Conservation (phyloP, 805 yeast species). For the Hanseniaspora osmophila region DNA sequence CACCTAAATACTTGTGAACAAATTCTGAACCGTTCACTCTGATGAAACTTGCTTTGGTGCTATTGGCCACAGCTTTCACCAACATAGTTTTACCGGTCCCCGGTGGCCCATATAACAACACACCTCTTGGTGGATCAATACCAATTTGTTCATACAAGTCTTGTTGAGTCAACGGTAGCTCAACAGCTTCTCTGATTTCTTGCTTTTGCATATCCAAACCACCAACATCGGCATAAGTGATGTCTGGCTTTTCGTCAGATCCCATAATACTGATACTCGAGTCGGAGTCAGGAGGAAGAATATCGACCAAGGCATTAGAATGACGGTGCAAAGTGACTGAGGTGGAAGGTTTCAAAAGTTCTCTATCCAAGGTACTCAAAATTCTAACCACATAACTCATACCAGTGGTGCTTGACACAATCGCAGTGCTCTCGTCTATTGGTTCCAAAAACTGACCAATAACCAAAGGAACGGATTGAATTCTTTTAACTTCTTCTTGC, state of each 20-base stretch:
- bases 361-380: constrained; percentile 86
- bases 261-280: constrained; percentile 90
- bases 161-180: constrained; percentile 87
- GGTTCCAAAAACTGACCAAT: constrained; percentile 97
- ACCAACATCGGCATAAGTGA: constrained; percentile 94
- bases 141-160: constrained; percentile 95
- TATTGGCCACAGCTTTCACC: constrained; percentile 96
- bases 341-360: constrained; percentile 82
- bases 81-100: constrained; percentile 99
- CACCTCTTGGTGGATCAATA: constrained; percentile 98
- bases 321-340: constrained; percentile 97
- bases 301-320: constrained; percentile 93
- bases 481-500: constrained; percentile 95
- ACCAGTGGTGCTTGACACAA: constrained; percentile 94
- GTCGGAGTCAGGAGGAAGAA: constrained; percentile 97
- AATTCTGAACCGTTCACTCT: constrained; percentile 97
- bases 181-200: constrained; percentile 97
- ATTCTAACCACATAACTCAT: constrained; percentile 94
- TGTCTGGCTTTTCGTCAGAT: constrained; percentile 84
- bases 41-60: constrained; percentile 88
- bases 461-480: constrained; percentile 92
- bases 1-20: constrained; percentile 95
- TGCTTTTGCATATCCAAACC: constrained; percentile 98
- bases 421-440: constrained; percentile 90
- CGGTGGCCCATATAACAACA: constrained; percentile 95